Evolutionary conservation across 306 rosid genomes (phyloP), one percentile per base, ranked within the genome.

Genomic region (Aeschynomene evenia): DNA sequence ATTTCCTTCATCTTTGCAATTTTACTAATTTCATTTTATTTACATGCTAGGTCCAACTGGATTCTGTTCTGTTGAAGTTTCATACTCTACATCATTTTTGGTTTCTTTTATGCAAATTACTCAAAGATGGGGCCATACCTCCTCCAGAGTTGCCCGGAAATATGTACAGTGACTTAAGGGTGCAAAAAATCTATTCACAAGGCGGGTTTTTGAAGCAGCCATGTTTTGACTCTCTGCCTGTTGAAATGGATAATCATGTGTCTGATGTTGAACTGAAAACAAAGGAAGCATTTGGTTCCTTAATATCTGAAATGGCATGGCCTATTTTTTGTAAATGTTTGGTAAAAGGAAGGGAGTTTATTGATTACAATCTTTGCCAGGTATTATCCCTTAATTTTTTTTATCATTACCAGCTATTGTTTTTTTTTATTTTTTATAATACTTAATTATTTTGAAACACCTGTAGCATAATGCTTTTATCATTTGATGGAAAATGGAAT

Each of bases 191-290:
- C 45, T 88, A 89, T 77, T 77, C 89, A 53, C 85, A 88, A 74
- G 98, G 98, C 19, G 98, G 98, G 71, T 94, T 94, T 85, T 65
- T 94, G 75, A 88, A 79, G 85, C 98, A 80, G 81, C 94, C 96
- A 19, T 61, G 67, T 67, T 84, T 82, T 74, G 85, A 76, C 76
- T 77, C 81, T 65, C 48, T 61, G 31, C 77, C 84, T 42, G 68
- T 45, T 71, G 80, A 75, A 57, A 54, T 65, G 7, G 73, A 77
- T 74, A 78, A 70, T 23, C 76, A 51, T 54, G 61, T 81, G 14
- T 60, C 80, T 22, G 61, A 79, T 57, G 76, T 73, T 34, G 83
- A 85, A 74, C 66, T 59, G 46, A 79, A 72, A 66, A 76, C 76
- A 75, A 87, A 45, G 70, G 83, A 85, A 65, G 83, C 46, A 12